These are phyloP conservation scores for Astrothelium subdiscretum DNA, from an alignment of 495 filamentous ascomycete genomes.

Conservation along the genomic window DNA sequence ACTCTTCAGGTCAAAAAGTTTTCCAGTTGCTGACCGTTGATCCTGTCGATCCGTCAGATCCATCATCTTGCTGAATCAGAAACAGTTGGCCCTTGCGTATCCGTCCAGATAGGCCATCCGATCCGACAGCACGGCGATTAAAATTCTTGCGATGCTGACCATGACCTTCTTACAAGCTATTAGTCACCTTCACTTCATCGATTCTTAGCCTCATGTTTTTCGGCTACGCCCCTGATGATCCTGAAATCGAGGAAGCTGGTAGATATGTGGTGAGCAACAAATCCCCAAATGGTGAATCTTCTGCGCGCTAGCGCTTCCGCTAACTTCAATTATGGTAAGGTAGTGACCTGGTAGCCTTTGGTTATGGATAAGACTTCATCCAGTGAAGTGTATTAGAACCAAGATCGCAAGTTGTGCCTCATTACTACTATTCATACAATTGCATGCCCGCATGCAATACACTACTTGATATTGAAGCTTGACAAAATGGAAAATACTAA, in stretches of 20 bases:
- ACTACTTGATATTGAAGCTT: background rate
- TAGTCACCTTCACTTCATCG: background rate
- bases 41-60: too few relatives aligned
- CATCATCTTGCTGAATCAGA: background rate
- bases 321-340: background rate
- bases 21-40: too few relatives aligned
- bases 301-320: background rate
- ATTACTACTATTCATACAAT: background rate
- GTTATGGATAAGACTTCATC: background rate
- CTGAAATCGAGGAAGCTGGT: background rate
- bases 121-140: background rate
- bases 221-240: background rate
- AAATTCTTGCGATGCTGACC: background rate
- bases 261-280: background rate
- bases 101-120: background rate
- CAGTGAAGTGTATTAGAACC: background rate
- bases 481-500: background rate
- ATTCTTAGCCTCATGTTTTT: background rate
- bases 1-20: too few relatives aligned
- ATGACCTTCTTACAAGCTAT: background rate
- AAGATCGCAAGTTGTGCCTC: background rate
- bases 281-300: background rate
- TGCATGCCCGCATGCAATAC: slow-evolving; percentile 1
- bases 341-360: too few relatives aligned
- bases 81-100: background rate